These are phyloP conservation scores for Neofusicoccum sp. DNA, from an alignment of 2,329 filamentous ascomycete species.

Conservation along the genomic window DNA sequence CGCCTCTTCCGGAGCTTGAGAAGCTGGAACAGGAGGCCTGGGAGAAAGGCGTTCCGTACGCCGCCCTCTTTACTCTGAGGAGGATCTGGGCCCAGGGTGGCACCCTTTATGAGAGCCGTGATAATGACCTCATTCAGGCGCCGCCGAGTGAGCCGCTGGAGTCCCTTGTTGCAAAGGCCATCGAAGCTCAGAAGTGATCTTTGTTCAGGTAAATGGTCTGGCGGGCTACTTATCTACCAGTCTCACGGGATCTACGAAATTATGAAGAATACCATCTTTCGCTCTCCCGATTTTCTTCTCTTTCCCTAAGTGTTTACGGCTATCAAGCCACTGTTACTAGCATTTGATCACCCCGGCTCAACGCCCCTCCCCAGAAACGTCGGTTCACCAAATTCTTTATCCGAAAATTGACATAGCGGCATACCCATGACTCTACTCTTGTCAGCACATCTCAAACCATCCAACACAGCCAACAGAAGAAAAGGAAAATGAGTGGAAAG, in stretches of 20 bases:
- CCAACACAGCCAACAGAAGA: too few relatives aligned
- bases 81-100: constrained; percentile 75
- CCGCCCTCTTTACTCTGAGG: constrained; percentile 62
- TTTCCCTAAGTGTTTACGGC: too few relatives aligned
- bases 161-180: neutral
- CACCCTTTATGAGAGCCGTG: constrained; percentile 61
- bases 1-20: constrained; percentile 56
- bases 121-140: constrained; percentile 52
- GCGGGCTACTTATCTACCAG: neutral
- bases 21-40: constrained; percentile 63
- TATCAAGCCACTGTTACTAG: too few relatives aligned
- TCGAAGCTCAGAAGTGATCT: neutral
- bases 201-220: neutral
- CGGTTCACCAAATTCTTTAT: too few relatives aligned
- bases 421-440: too few relatives aligned
- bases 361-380: too few relatives aligned
- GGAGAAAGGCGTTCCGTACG: constrained; percentile 54
- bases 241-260: neutral
- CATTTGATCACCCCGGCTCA: too few relatives aligned
- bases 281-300: neutral
- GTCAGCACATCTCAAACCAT: too few relatives aligned
- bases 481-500: too few relatives aligned
- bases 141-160: constrained; percentile 6
- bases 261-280: neutral
- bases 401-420: too few relatives aligned